Evolutionary conservation across 805 yeast genomes (phyloP).

Genomic region (Pichia membranifaciens): DNA sequence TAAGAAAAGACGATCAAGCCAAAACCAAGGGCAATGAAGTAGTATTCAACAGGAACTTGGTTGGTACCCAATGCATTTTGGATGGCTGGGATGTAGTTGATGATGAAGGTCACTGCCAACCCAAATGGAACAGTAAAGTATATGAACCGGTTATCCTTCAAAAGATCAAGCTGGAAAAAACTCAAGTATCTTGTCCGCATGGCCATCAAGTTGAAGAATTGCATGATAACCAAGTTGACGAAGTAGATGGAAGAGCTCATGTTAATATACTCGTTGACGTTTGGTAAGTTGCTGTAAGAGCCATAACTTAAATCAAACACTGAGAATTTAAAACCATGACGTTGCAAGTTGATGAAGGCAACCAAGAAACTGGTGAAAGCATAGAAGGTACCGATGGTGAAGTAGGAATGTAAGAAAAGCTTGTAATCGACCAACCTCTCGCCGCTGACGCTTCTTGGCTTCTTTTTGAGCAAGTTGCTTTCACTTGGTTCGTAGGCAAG

Average conservation of each 20-base stretch:
- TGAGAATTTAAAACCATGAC: constrained; percentile 2
- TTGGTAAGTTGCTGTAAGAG: neutral
- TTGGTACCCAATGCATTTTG: constrained; percentile 12
- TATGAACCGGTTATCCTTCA: neutral
- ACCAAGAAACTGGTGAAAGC: constrained; percentile 34
- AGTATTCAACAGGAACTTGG: constrained; percentile 40
- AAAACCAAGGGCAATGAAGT: constrained; percentile 41
- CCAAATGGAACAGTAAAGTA: constrained; percentile 4
- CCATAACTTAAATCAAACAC: constrained; percentile 2
- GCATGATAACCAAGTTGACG: constrained; percentile 4
- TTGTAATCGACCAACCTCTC: constrained; percentile 42
- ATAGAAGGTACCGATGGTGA: constrained; percentile 37
- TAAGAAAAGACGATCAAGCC: constrained; percentile 34
- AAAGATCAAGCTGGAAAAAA: constrained; percentile 1
- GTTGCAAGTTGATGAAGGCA: constrained; percentile 21
- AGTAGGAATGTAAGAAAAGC: constrained; percentile 41
- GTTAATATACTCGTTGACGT: neutral
- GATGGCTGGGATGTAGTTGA: constrained; percentile 2
- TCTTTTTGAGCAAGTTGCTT: constrained; percentile 35
- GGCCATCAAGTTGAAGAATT: constrained; percentile 5
- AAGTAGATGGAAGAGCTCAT: constrained; percentile 4
- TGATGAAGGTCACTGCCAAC: neutral
- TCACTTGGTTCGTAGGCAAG: constrained; percentile 42
- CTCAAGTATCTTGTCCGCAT: constrained; percentile 4
- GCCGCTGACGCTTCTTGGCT: constrained; percentile 38